phyloP scores from a whole-genome alignment of 495 filamentous ascomycete species.

The Penicillium soppii region DNA sequence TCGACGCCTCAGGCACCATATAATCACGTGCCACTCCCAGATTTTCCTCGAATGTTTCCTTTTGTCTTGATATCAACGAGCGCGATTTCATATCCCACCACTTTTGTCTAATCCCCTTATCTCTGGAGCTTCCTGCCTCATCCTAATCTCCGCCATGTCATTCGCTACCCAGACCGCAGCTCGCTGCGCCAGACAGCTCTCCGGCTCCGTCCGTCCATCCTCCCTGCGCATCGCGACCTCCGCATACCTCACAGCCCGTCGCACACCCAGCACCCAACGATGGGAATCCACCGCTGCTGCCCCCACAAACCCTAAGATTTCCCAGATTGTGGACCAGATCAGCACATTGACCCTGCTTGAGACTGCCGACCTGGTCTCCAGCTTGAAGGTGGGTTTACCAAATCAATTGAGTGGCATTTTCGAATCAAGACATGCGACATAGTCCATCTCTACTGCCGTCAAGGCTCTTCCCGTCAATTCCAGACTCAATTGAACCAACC shows the following conservation, averaged over 20 bases:
- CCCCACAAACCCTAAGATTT: conserved; percentile 77
- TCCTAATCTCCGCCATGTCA: conserved; percentile 35
- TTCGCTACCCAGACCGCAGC: conserved; percentile 43
- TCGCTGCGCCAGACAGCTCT: conserved; percentile 48
- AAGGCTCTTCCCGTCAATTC: not conserved
- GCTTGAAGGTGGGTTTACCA: conserved; percentile 69
- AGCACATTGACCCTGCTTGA: conserved; percentile 95
- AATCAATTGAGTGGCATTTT: conserved; percentile 5
- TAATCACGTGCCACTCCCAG: conserved; percentile 35
- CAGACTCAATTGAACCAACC: not conserved
- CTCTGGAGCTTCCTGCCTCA: conserved; percentile 9
- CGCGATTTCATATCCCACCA: conserved; percentile 11
- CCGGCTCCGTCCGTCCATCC: conserved; percentile 44
- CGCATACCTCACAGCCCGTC: conserved; percentile 41
- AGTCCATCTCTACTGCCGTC: too few species aligned
- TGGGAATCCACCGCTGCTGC: conserved; percentile 53
- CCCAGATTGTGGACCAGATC: conserved; percentile 94
- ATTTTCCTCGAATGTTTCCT: conserved; percentile 40
- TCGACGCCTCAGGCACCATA: not conserved
- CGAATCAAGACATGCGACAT: conserved; percentile 10
- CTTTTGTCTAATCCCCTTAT: conserved; percentile 8
- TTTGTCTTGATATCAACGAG: conserved; percentile 17
- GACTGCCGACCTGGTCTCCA: conserved; percentile 91
- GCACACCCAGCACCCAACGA: conserved; percentile 42
- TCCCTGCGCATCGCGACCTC: conserved; percentile 45